A percentile compares a stretch with the other conserved stretches of the same genome.
These are phyloP conservation scores for Magnusiomyces paraingens DNA, from an alignment of 1,139 yeast species.

Conservation along the genomic window DNA sequence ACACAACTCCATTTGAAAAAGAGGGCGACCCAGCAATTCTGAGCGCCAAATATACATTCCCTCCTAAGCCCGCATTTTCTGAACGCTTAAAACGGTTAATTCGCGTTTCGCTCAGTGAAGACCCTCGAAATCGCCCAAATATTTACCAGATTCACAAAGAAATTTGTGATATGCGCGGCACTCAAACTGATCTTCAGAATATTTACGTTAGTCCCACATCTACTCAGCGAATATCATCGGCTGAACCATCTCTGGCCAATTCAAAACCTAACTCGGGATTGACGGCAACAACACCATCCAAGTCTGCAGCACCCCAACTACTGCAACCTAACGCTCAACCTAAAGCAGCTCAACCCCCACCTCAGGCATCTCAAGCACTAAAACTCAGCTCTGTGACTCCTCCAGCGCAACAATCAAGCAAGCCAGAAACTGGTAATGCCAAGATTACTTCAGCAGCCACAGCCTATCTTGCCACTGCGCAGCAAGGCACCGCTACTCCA, in stretches of 20 bases:
- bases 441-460: too few relatives aligned
- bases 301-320: too few relatives aligned
- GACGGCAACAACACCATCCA: conserved; percentile 1
- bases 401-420: neutral
- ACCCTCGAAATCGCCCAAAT: conserved; percentile 79
- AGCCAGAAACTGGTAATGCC: neutral
- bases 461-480: too few relatives aligned
- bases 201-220: conserved; percentile 20
- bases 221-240: conserved; percentile 12
- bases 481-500: too few relatives aligned
- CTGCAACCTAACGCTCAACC: too few relatives aligned
- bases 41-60: conserved; percentile 56
- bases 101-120: conserved; percentile 71
- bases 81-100: conserved; percentile 44
- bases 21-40: conserved; percentile 64
- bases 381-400: conserved; percentile 1
- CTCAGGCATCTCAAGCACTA: conserved; percentile 2
- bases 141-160: conserved; percentile 75
- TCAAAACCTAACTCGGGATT: neutral
- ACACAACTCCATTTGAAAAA: conserved; percentile 86
- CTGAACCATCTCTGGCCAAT: conserved; percentile 1
- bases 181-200: conserved; percentile 46
- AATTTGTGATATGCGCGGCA: conserved; percentile 50
- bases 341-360: neutral
- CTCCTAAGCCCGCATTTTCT: conserved; percentile 39